Evolutionary conservation across 2,329 filamentous ascomycete species (phyloP).

Genomic region (Pseudogymnoascus pannorum): DNA sequence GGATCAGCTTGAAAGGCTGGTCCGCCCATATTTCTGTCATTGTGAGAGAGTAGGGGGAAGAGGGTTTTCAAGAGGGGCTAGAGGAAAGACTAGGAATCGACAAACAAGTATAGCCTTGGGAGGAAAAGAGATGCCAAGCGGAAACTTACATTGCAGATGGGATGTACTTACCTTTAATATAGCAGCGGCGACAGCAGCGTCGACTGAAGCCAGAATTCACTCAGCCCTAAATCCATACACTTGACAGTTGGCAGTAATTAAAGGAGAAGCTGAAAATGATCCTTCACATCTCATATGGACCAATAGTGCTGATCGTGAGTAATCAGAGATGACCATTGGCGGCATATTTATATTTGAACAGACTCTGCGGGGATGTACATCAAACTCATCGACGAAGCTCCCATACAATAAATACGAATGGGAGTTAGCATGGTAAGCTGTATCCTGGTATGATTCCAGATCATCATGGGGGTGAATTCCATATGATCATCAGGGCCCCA

Average conservation of each 20-base stretch:
- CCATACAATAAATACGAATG: background rate
- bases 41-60: slow-evolving; percentile 5
- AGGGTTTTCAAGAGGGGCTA: background rate
- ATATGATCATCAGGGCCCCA: background rate
- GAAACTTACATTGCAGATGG: background rate
- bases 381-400: background rate
- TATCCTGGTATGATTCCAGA: background rate
- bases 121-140: background rate
- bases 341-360: background rate
- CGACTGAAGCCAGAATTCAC: background rate
- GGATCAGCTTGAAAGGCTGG: slow-evolving; percentile 18
- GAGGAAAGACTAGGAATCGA: background rate
- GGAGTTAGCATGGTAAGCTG: background rate
- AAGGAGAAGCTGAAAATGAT: background rate
- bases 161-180: background rate
- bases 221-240: too few species aligned
- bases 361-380: background rate
- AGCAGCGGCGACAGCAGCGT: background rate
- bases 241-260: background rate
- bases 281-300: background rate
- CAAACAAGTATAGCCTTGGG: background rate
- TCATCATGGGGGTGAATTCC: background rate
- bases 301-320: background rate
- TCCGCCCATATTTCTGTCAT: slow-evolving; percentile 21
- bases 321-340: background rate